These are phyloP conservation scores for Fusarium pseudonygamai DNA, from an alignment of 2,329 filamentous ascomycete genomes.

Conservation along the genomic window DNA sequence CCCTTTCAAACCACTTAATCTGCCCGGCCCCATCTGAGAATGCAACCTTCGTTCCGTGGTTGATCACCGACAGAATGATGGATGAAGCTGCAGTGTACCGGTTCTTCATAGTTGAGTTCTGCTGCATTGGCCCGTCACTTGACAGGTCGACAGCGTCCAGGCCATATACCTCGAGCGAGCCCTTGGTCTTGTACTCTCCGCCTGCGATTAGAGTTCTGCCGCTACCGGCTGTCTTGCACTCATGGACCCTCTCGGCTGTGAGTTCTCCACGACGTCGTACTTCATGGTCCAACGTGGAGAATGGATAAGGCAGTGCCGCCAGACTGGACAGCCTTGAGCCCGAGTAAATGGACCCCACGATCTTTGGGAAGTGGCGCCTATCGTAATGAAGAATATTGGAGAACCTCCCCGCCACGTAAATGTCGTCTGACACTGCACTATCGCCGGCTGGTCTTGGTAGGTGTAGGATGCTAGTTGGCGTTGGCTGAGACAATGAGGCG, in stretches of 20 bases:
- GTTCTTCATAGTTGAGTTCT: constrained; percentile 73
- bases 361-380: constrained; percentile 81
- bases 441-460: constrained; percentile 65
- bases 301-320: constrained; percentile 73
- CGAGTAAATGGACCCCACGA: constrained; percentile 83
- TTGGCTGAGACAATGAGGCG: constrained; percentile 80
- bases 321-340: constrained; percentile 82
- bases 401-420: constrained; percentile 90
- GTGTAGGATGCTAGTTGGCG: constrained; percentile 84
- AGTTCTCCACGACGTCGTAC: constrained; percentile 64
- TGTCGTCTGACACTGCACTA: constrained; percentile 74
- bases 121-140: constrained; percentile 42
- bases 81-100: constrained; percentile 83
- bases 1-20: constrained; percentile 90
- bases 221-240: constrained; percentile 60
- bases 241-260: constrained; percentile 62
- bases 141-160: constrained; percentile 52
- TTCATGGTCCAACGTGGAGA: constrained; percentile 70
- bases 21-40: constrained; percentile 86
- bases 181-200: constrained; percentile 91
- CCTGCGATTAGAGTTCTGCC: constrained; percentile 80
- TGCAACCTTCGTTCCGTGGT: constrained; percentile 83
- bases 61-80: constrained; percentile 82
- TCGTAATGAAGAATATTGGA: constrained; percentile 91
- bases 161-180: constrained; percentile 87